Base-by-base conservation (phyloP, 139 green algal genomes). In the Asterochloris sp. region DNA sequence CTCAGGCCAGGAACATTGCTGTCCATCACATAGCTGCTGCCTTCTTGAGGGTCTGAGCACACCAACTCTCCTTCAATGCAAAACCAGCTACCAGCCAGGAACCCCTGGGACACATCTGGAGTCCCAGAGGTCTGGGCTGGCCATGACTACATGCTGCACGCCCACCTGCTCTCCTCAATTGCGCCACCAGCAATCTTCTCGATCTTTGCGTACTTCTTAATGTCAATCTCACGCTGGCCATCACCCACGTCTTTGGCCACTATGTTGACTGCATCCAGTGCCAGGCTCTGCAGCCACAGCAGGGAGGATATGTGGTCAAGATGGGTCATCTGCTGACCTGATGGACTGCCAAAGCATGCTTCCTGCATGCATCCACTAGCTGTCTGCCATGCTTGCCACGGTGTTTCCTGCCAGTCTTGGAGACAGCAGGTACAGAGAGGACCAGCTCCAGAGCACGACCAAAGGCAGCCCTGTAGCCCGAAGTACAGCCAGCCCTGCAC, bases 141-240 rank as follows among this genome's bases (percentile, higher is more conserved):
- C 38, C 38, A 54, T 10, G 4, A 54, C 38, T 54, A 75, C 24
- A 14, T 71, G 27, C 69, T 88, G 88, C 86, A 92, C 68, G 92
- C 21, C 17, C 21, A 80, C 76, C 76, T 80, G 77, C 77, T 78
- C 69, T 89, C 95, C 87, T 98, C 93, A 26, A 98, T 94, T 64
- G 88, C 87, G 16, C 93, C 93, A 1, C 95, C 95, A 0, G 97
- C 90, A 73, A 99, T 95, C 86, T 99, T 99, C 90, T 99, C 96
- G 26, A 99, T 85, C 87, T 99, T 99, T 73, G 95, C 96, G 79
- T 98, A 99, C 84, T 99, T 98, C 87, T 99, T 99, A 79, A 99
- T 91, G 89, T 99, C 97, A 47, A 99, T 94, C 82, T 99, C 97
- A 17, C 73, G 84, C 80, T 87, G 86, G n/a, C 93, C 91, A 28